Evolutionary conservation across 2,329 filamentous ascomycete genomes (phyloP).

Genomic region (Lachnellula cervina): DNA sequence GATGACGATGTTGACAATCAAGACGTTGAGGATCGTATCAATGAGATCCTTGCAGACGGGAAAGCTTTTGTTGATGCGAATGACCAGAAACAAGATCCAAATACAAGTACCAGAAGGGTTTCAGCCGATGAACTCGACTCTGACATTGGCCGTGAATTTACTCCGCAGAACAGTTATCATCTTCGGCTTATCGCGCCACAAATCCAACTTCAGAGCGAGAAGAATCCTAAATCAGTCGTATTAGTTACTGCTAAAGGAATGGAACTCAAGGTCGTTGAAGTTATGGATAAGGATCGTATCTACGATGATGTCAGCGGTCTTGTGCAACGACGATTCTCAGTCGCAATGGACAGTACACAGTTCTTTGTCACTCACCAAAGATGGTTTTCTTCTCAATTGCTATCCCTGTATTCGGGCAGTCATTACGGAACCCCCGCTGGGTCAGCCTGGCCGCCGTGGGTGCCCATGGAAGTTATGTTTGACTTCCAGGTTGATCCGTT

Average conservation of each 20-base stretch:
- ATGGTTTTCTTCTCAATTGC: slow-evolving; percentile 75
- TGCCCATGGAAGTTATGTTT: slow-evolving; percentile 97
- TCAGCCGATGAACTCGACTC: slow-evolving; percentile 60
- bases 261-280: slow-evolving; percentile 95
- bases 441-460: slow-evolving; percentile 95
- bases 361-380: slow-evolving; percentile 97
- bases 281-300: slow-evolving; percentile 93
- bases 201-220: slow-evolving; percentile 96
- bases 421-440: slow-evolving; percentile 81
- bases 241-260: slow-evolving; percentile 96
- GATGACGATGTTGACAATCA: slow-evolving; percentile 38
- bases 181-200: slow-evolving; percentile 93
- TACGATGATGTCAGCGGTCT: slow-evolving; percentile 91
- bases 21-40: slow-evolving; percentile 78
- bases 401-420: slow-evolving; percentile 92
- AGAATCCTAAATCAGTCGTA: slow-evolving; percentile 94
- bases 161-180: slow-evolving; percentile 89
- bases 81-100: slow-evolving; percentile 38
- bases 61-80: slow-evolving; percentile 75
- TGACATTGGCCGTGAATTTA: slow-evolving; percentile 82
- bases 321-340: slow-evolving; percentile 87
- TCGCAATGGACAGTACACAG: slow-evolving; percentile 96
- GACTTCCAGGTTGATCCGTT: slow-evolving; percentile 91
- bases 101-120: slow-evolving; percentile 22
- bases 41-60: slow-evolving; percentile 78